Base-by-base conservation (phyloP, 1,139 yeast species). In the Protomyces inouyei region DNA sequence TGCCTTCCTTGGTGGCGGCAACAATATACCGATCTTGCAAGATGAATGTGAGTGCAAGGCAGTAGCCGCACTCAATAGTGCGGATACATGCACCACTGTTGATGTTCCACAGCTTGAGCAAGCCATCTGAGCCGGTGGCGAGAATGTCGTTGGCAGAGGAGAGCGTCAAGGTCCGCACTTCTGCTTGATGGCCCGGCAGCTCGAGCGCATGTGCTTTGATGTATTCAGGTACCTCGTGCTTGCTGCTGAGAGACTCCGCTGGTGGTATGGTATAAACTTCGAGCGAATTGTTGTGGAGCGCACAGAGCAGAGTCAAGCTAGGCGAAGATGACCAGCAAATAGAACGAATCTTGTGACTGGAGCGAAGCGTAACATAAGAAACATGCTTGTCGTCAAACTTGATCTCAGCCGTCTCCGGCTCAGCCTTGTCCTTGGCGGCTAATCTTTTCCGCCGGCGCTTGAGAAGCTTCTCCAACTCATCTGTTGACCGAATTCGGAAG, bases 91-190 rank as follows among this genome's bases (percentile, higher is more conserved):
- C 83, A 38, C 79, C 80, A 0, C 95, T 85, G 67, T 81, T 80
- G 54, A 88, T 75, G 72, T 93, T 95, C 97, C 97, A 92, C 38
- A 95, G 80, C 73, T 93, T 95, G 67, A 93, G 77, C 69, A 84
- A 83, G 10, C 98, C 97, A 72, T 91, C 90, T 0, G 97, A 87
- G 0, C 96, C 97, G 3, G 97, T 87, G 1, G 93, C 96, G 55
- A 92, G 77, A 69, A 93, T 77, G 72, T 84, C 85, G 72, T 86
- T 84, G 75, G 92, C 97, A 55, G 85, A 83, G 60, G 96, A 87
- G 48, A 95, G 79, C 69, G 91, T 92, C 73, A 89, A 78, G 4
- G 96, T 82, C 72, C 98, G 82, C 43, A 93, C 82, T 74, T 95
- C 99, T 3, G 89, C 84, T 73, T 97, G 84, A 73, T 92, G 97